Evolutionary conservation across 2,329 filamentous ascomycete genomes (phyloP).

Genomic region (Dactylonectria estremocensis): DNA sequence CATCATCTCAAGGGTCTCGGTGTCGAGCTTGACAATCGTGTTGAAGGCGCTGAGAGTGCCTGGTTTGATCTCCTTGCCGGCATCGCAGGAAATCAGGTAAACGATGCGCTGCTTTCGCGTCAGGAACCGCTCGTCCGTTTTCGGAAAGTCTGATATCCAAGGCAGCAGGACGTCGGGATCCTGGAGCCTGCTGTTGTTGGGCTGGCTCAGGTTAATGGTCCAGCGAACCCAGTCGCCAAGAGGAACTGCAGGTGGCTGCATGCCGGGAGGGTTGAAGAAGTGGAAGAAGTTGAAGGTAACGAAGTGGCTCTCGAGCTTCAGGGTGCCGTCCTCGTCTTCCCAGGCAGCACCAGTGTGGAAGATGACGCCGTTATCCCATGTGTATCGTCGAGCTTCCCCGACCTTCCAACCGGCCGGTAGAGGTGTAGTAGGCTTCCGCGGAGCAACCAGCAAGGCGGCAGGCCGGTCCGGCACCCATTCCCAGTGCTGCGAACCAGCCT

Average conservation of each 20-base stretch:
- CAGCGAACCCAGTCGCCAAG: constrained; percentile 1
- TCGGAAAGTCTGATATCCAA: too few relatives aligned
- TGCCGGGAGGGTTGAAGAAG: too few relatives aligned
- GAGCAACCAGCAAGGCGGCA: not conserved
- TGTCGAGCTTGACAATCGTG: constrained; percentile 3
- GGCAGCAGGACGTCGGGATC: not conserved
- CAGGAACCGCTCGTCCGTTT: too few relatives aligned
- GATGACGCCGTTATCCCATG: constrained; percentile 6
- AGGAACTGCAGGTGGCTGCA: too few relatives aligned
- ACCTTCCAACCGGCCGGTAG: constrained; percentile 1
- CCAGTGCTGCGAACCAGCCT: constrained; percentile 7
- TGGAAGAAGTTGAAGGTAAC: too few relatives aligned
- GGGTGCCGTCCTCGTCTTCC: constrained; percentile 1
- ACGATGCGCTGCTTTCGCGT: too few relatives aligned
- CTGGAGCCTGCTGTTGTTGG: not conserved
- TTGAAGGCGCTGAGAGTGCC: not conserved
- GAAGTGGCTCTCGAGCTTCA: not conserved
- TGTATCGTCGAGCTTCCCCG: constrained; percentile 1
- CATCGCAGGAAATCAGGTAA: too few relatives aligned
- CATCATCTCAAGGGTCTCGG: not conserved
- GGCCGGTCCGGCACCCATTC: constrained; percentile 3
- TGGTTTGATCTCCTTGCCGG: not conserved
- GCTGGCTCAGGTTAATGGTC: constrained; percentile 1
- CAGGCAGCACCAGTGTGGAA: constrained; percentile 1
- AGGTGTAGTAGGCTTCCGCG: not conserved